phyloP scores from a whole-genome alignment of 2,329 filamentous ascomycete species.

The Cercospora berteroae region DNA sequence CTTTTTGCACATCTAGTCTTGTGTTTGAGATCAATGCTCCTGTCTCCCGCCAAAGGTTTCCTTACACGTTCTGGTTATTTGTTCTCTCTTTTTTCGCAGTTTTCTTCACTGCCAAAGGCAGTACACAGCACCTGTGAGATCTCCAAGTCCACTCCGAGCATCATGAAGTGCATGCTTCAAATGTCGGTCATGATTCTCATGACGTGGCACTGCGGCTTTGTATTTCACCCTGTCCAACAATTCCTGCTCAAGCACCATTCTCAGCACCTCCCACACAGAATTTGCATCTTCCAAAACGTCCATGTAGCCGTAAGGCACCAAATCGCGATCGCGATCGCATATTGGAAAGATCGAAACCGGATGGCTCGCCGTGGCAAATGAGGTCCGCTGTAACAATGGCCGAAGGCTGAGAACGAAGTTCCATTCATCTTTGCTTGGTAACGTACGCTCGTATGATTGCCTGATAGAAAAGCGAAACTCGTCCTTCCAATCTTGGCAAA shows the following conservation, averaged over 20 bases:
- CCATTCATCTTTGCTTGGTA: background rate
- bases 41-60: background rate
- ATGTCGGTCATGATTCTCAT: background rate
- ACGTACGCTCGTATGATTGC: background rate
- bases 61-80: background rate
- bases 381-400: background rate
- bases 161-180: background rate
- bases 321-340: background rate
- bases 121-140: background rate
- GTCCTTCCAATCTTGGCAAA: background rate
- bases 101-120: background rate
- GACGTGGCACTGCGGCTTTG: background rate
- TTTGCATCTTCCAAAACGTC: background rate
- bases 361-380: background rate
- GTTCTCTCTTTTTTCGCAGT: background rate
- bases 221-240: background rate
- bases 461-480: background rate
- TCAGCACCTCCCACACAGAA: background rate
- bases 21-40: background rate
- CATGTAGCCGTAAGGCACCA: background rate
- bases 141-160: background rate
- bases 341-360: background rate
- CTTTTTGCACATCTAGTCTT: background rate
- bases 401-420: background rate
- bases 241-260: background rate